phyloP scores from a whole-genome alignment of 768 basidiomycete genomes.

The Lactarius evosmus region DNA sequence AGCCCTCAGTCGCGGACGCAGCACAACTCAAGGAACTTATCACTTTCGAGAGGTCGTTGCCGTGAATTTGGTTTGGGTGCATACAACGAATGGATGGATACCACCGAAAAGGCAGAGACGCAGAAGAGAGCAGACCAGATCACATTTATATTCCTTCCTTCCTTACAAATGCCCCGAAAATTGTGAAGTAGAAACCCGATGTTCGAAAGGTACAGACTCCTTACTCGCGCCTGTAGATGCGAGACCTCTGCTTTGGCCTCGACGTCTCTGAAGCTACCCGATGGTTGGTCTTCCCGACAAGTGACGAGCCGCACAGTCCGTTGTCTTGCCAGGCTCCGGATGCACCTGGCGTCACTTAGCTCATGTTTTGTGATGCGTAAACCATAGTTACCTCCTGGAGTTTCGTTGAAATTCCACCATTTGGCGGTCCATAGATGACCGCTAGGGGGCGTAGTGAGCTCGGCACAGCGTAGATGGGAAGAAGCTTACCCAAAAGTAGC shows the following conservation, averaged over 20 bases:
- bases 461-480: not conserved
- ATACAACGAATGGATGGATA: not conserved
- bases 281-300: constrained; percentile 13
- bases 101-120: not conserved
- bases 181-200: not conserved
- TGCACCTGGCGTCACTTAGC: constrained; percentile 8
- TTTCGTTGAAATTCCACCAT: constrained; percentile 47
- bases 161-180: not conserved
- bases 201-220: not conserved
- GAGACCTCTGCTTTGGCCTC: not conserved
- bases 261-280: not conserved
- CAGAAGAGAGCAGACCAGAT: not conserved
- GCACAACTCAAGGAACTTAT: constrained; percentile 34
- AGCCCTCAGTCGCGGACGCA: constrained; percentile 26
- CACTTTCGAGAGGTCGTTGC: constrained; percentile 33
- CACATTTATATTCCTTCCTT: not conserved
- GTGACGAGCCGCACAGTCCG: constrained; percentile 33
- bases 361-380: not conserved
- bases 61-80: constrained; percentile 21
- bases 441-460: constrained; percentile 31
- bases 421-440: constrained; percentile 50
- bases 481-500: constrained; percentile 41
- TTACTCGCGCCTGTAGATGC: not conserved
- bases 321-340: constrained; percentile 37
- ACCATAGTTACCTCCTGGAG: constrained; percentile 34